Evolutionary conservation across 768 basidiomycete genomes (phyloP), one percentile per base, ranked within the genome.

Genomic region (Suillus cothurnatus): DNA sequence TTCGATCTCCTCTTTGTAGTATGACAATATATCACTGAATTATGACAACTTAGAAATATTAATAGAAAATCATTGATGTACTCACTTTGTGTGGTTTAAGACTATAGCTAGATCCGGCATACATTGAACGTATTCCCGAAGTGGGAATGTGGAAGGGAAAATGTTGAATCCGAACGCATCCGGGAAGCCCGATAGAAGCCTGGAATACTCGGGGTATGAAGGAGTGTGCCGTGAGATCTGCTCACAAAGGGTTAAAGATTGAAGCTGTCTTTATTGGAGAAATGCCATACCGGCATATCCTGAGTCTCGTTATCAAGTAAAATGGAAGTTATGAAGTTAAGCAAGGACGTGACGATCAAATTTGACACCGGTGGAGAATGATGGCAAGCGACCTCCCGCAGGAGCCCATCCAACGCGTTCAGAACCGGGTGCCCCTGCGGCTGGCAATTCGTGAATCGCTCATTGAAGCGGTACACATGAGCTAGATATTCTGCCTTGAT

Each of bases 21-120:
- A 79, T 34, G 53, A 55, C 31, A 55, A n/a, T 32, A 55, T 68
- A 62, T 80, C 80, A 64, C 79, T 80, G 50, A n/a, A 62, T 47
- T 68, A 19, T 12, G 21, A 0, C 11, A 57, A 21, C 32, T 23
- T 19, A 23, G n/a, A n/a, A 9, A 32, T 5, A 6, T 21, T 21
- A 4, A 14, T 31, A 34, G 17, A 31, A 23, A 5, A 23, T 43
- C 43, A 31, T 31, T 15, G 9, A 64, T 21, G 15, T 17, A 73
- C 78, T 61, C 28, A 82, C 82, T 82, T 82, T 58, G 66, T 71
- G 28, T 77, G 75, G 34, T 76, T 71, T 32, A 79, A 73, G 65
- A 75, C 77, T 15, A 71, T 61, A 15, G 70, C 70, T n/a, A 79
- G 68, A 47, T 81, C 79, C 0, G 80, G 81, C 39, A 83, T 66